Evolutionary conservation across 1,139 yeast species (phyloP), one percentile per base, ranked within the genome.

Genomic region (Suhomyces maxii): DNA sequence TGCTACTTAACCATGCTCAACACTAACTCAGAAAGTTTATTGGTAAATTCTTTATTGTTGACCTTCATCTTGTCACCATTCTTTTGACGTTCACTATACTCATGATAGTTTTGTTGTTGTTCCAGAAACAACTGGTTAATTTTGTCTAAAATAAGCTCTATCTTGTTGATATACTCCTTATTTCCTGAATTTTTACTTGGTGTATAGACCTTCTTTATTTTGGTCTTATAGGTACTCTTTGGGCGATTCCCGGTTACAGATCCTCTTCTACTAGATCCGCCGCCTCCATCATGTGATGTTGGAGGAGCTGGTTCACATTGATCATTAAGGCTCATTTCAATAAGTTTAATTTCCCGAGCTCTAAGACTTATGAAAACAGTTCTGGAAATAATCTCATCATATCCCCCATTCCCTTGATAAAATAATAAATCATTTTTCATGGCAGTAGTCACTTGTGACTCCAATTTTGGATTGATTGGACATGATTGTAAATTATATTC

Each of bases 341-440:
- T 70, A 39, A 77, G 69, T 55, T 79, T 80, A 41, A 82, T 77
- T 53, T 82, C 87, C 28, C 86, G 63, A 1, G 83, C 82, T 36
- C 86, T 61, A 40, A 82, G 64, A 45, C 83, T 78, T 3, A 82
- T 60, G 44, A 73, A 69, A 2, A 76, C 58, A 0, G 79, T 71
- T 34, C 71, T 56, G 8, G 77, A 64, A 10, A 62, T 58, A 4
- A 74, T 68, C 39, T 58, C 56, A 18, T 61, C 67, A 43, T 62
- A 65, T 12, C 63, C 64, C 45, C 69, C 68, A 51, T 68, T 69
- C 47, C 68, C 71, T 53, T 70, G 77, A 50, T 67, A 71, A 51
- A 73, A 73, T 28, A 71, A 59, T 45, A 82, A 59, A 56, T 82
- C 87, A 48, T 72, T 71, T 54, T 78, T 82, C 86, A 83, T 82